Evolutionary conservation across 768 basidiomycete species (phyloP), one percentile per base, ranked within the genome.

Genomic region (Boletus pseudo-olivaceus): DNA sequence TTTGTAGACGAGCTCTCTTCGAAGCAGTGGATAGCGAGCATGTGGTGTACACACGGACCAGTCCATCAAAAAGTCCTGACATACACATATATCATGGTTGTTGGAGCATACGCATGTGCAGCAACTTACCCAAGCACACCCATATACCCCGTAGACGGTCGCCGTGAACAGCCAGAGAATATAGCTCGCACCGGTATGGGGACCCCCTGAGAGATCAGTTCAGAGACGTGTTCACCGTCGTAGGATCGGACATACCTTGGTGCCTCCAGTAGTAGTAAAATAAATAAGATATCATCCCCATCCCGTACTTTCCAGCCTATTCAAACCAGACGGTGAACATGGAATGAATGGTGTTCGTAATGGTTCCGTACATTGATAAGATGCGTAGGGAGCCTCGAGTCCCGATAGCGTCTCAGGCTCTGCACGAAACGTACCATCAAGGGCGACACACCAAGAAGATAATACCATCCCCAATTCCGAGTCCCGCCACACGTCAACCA

Each of bases 21-120:
- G 82, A 1, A 98, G 78, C 33, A 90, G 72, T 12, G 73, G 79
- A 59, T 87, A 76, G 55, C 64, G 75, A 3, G 76, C 75, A 49
- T 76, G 83, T 3, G 78, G 75, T 53, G 81, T 76, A 32, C 90
- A 73, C 27, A 98, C 63, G 0, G 91, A 93, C 94, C 95, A 98
- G 68, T 98, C 94, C 84, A 96, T 90, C n/a, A 90, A 67, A 32
- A 93, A 72, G 65, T 96, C 93, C 92, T 90, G 59, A 38, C 35
- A 39, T 34, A n/a, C 33, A 51, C 5, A 7, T n/a, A 26, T 32
- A 35, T 41, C 10, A 41, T 7, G 29, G 20, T 3, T 8, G 3
- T 44, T 15, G 3, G 29, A 23, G 8, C 7, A 9, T 26, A 17
- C 1, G 5, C 17, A 41, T 4, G 35, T 15, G 11, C 14, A 7